A percentile compares a stretch with the other conserved stretches of the same genome.
Conservation (phyloP, 192 early-diverging fungal species). For the Podila horticola region DNA sequence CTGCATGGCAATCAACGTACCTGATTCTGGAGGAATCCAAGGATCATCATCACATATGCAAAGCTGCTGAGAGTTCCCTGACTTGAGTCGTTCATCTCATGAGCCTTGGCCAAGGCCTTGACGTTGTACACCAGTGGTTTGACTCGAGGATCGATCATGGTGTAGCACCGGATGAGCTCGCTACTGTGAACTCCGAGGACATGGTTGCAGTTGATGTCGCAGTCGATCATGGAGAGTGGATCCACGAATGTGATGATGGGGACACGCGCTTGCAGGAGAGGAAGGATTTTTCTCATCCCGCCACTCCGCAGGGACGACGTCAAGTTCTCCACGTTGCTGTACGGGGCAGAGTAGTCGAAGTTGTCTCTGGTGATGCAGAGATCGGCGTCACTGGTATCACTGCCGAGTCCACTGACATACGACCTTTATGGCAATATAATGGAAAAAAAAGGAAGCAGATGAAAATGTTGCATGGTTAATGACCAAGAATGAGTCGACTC, state of each 20-base stretch:
- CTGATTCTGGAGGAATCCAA: conserved; percentile 43
- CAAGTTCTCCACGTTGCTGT: conserved; percentile 18
- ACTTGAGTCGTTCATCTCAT: conserved; percentile 45
- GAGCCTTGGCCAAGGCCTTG: conserved; percentile 47
- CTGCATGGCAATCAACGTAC: background rate
- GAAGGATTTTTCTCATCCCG: conserved; percentile 40
- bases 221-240: conserved; percentile 25
- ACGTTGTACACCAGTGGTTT: conserved; percentile 45
- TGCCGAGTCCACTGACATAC: conserved; percentile 37
- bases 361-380: conserved; percentile 24
- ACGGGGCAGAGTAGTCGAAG: conserved; percentile 7
- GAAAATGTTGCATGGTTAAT: background rate
- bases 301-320: conserved; percentile 16
- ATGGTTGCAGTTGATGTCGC: conserved; percentile 51
- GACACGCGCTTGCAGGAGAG: conserved; percentile 31
- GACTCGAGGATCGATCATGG: conserved; percentile 46
- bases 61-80: conserved; percentile 37
- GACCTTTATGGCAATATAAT: conserved; percentile 9
- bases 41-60: conserved; percentile 46
- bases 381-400: conserved; percentile 39
- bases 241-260: conserved; percentile 56
- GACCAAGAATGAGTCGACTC: too few relatives aligned
- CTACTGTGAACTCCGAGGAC: conserved; percentile 49
- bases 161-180: conserved; percentile 44
- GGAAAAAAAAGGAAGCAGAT: background rate